Evolutionary conservation across 331 rosid genomes (phyloP).

Genomic region (Phaseolus coccineus): DNA sequence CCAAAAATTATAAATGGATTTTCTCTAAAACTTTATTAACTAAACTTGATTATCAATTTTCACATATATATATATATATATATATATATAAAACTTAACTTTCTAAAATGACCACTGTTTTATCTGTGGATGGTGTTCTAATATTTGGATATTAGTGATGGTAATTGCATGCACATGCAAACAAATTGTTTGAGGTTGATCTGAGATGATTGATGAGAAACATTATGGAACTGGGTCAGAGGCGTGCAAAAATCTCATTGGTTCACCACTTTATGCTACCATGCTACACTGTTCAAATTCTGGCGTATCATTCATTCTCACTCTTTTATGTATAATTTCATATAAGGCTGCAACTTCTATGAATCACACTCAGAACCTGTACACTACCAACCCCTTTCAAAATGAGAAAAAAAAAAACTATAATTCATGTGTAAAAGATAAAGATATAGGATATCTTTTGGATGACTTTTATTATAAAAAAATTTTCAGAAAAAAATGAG

Average conservation of each 20-base stretch:
- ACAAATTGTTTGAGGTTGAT: too few relatives aligned
- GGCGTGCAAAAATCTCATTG: slow-evolving; percentile 19
- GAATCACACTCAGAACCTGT: background rate
- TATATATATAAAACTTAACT: too few relatives aligned
- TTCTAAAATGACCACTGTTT: too few relatives aligned
- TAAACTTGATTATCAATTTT: too few relatives aligned
- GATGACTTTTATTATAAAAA: too few relatives aligned
- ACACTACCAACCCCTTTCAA: background rate
- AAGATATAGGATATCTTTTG: background rate
- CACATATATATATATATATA: too few relatives aligned
- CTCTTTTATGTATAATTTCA: slow-evolving; percentile 22
- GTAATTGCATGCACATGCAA: too few relatives aligned
- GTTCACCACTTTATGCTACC: background rate
- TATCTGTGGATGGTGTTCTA: too few relatives aligned
- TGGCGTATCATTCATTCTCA: background rate
- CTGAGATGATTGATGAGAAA: background rate
- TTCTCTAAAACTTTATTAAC: too few relatives aligned
- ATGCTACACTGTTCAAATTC: background rate
- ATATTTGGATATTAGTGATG: too few relatives aligned
- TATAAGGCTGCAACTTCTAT: background rate
- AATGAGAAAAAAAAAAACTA: background rate
- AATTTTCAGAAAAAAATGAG: too few relatives aligned
- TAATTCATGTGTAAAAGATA: background rate
- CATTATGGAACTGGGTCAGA: slow-evolving; percentile 24
- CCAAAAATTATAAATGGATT: too few relatives aligned